Evolutionary conservation across 139 green algal genomes (phyloP), one percentile per base, ranked within the genome.

Genomic region (Haematococcus lacustris): DNA sequence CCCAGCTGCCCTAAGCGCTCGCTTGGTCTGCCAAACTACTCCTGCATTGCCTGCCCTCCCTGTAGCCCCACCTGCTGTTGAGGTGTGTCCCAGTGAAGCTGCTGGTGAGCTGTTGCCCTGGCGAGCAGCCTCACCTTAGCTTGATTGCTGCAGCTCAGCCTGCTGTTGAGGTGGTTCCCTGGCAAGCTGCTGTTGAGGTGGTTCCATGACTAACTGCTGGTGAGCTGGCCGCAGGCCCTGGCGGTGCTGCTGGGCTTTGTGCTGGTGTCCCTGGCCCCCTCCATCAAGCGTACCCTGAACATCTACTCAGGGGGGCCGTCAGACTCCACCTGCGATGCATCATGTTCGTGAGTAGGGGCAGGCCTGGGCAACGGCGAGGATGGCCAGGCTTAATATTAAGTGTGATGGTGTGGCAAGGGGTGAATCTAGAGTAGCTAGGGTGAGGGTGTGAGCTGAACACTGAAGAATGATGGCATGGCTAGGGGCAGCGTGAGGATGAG

Each of bases 201-300:
- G 26, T 32, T 33, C 51, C 28, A 21, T 33, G 28, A 32, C 38
- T 30, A 4, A 21, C 13, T 23, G 3, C 39, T 26, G 26, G 59
- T 40, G 21, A 9, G 51, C n/a, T 57, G 47, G 13, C 21, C 47
- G 47, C 53, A 64, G 53, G 53, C 21, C 4, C 53, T 64, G 63
- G 37, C 51, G 41, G 66, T 83, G 37, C 67, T 84, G 59, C n/a
- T 80, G 1, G 81, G 74, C 51, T 86, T 84, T 34, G 32, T 77
- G 39, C 43, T 86, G 21, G 71, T 86, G 26, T 73, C 53, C 39
- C 50, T 84, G 57, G 74, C 77, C 2, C 78, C 81, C 21, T 76
- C 81, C 2, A 71, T 86, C 66, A 67, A 73, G 39, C 51, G 51
- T 33, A 74, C 63, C 53, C 23, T 79, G 66, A 41, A 25, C 33